A percentile compares a stretch with the other conserved stretches of the same genome.
phyloP scores from a whole-genome alignment of 768 basidiomycete genomes.

The Tylopilus vinaceipallidus region DNA sequence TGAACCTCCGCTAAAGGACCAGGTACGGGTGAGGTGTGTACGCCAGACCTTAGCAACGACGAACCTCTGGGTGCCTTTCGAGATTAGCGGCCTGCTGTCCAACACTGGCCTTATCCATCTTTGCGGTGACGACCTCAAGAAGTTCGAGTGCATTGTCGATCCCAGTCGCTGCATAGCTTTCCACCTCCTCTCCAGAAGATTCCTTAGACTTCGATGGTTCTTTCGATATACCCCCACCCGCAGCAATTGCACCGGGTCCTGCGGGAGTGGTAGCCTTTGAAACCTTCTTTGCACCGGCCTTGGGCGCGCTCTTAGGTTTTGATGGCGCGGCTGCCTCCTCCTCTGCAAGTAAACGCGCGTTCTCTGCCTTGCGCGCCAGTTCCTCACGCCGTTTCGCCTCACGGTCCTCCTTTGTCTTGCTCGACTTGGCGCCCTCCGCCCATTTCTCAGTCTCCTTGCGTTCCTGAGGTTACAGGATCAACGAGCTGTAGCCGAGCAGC shows the following conservation, averaged over 20 bases:
- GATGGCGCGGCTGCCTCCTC: constrained; percentile 67
- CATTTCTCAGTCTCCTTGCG: constrained; percentile 67
- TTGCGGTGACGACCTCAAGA: constrained; percentile 83
- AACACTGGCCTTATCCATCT: constrained; percentile 90
- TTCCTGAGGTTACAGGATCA: constrained; percentile 46
- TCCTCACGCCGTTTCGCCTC: constrained; percentile 82
- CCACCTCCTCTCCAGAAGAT: constrained; percentile 41
- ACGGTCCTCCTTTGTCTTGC: constrained; percentile 69
- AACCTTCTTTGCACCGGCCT: constrained; percentile 59
- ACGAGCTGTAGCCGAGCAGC: background rate
- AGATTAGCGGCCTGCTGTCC: constrained; percentile 84
- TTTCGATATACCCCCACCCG: constrained; percentile 52
- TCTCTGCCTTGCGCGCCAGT: constrained; percentile 83
- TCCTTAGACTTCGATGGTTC: constrained; percentile 22
- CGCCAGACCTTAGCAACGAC: constrained; percentile 19
- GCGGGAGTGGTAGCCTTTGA: constrained; percentile 58
- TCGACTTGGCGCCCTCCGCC: constrained; percentile 63
- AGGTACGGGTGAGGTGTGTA: constrained; percentile 12
- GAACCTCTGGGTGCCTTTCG: constrained; percentile 90
- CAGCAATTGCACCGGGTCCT: constrained; percentile 82
- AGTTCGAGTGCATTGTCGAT: constrained; percentile 90
- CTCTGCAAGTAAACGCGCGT: constrained; percentile 80
- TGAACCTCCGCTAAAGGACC: constrained; percentile 73
- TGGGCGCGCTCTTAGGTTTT: constrained; percentile 63
- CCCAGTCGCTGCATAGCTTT: constrained; percentile 81